Evolutionary conservation across 2,329 filamentous ascomycete species (phyloP).

Genomic region (Xylariaceae sp.): DNA sequence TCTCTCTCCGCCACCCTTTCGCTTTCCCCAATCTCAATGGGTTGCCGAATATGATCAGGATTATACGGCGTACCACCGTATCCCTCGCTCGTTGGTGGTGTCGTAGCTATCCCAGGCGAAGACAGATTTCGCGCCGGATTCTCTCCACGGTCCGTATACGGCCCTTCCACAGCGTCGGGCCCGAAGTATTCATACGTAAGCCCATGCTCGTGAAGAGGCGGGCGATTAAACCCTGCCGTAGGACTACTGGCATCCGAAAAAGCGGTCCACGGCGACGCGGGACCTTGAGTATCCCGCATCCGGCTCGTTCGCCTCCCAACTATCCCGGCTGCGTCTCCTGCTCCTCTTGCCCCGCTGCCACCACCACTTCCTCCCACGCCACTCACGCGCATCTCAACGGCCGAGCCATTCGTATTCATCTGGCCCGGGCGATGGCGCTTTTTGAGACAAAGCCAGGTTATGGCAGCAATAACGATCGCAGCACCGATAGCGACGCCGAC

Average conservation of each 20-base stretch:
- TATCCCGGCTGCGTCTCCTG: background rate
- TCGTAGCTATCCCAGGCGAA: conserved; percentile 19
- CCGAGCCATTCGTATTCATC: conserved; percentile 5
- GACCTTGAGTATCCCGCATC: conserved; percentile 15
- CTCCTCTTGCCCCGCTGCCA: background rate
- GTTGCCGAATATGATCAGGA: too few species aligned
- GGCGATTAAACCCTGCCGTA: conserved; percentile 21
- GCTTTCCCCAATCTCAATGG: too few species aligned
- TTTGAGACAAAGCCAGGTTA: conserved; percentile 46
- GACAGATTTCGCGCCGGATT: conserved; percentile 19
- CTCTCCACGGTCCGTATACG: conserved; percentile 42
- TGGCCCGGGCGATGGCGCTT: conserved; percentile 25
- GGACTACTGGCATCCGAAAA: conserved; percentile 34
- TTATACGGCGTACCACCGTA: too few species aligned
- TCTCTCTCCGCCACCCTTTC: too few species aligned
- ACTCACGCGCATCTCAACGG: conserved; percentile 10
- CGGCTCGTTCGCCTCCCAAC: conserved; percentile 4
- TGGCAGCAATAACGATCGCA: conserved; percentile 38
- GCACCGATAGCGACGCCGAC: conserved; percentile 46
- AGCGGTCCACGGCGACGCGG: conserved; percentile 19
- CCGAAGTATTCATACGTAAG: conserved; percentile 42
- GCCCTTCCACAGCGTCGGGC: conserved; percentile 41
- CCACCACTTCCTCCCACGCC: background rate
- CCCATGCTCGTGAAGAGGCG: conserved; percentile 25
- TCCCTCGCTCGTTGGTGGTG: conserved; percentile 3